These are phyloP conservation scores for Cucumis melo DNA, from an alignment of 306 rosid genomes.

Conservation along the genomic window DNA sequence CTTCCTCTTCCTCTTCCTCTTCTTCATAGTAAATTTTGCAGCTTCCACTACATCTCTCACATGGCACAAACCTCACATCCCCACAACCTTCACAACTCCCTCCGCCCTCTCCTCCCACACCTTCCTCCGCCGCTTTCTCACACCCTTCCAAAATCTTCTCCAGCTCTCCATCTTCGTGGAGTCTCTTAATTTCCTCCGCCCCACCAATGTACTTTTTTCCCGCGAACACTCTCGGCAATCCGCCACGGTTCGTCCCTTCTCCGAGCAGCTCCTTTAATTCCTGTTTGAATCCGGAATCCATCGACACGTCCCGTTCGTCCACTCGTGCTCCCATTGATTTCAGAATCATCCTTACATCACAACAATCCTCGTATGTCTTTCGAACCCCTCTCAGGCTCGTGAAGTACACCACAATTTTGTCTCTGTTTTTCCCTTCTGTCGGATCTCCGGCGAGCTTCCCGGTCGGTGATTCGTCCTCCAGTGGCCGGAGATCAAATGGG, in stretches of 20 bases:
- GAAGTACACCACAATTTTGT: constrained; percentile 57
- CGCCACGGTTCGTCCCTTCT: constrained; percentile 27
- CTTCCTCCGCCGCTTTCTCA: constrained; percentile 25
- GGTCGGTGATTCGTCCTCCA: background rate
- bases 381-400: constrained; percentile 75
- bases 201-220: constrained; percentile 66
- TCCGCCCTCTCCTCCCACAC: background rate
- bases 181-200: constrained; percentile 51
- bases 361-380: constrained; percentile 88
- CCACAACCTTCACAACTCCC: constrained; percentile 64
- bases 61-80: constrained; percentile 82
- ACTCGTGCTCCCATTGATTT: constrained; percentile 45
- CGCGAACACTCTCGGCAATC: constrained; percentile 64
- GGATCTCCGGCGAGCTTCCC: background rate
- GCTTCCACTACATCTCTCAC: constrained; percentile 78
- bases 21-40: constrained; percentile 63
- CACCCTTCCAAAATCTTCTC: constrained; percentile 53
- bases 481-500: constrained; percentile 4
- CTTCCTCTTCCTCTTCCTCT: constrained; percentile 8
- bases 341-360: constrained; percentile 50
- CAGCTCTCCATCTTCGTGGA: constrained; percentile 69
- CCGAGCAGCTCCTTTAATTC: constrained; percentile 55
- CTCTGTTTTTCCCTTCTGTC: background rate
- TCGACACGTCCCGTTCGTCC: constrained; percentile 82
- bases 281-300: constrained; percentile 81